A percentile compares a stretch with the other conserved stretches of the same genome.
Conservation (phyloP, 805 yeast genomes). For the Priceomyces castillae region DNA sequence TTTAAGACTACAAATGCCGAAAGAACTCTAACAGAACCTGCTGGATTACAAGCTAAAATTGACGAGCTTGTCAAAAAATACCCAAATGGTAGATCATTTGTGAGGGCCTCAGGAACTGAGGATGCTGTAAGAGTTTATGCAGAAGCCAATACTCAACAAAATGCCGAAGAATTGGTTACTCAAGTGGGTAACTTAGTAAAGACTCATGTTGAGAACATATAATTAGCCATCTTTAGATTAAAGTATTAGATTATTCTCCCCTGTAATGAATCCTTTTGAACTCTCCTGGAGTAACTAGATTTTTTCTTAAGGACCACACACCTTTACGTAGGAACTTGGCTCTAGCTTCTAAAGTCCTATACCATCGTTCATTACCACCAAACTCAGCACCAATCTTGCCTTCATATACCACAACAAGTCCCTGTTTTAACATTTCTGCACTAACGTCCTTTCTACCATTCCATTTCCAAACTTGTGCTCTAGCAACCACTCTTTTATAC, state of each 20-base stretch:
- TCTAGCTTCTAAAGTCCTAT: constrained; percentile 53
- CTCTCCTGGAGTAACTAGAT: constrained; percentile 71
- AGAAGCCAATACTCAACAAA: constrained; percentile 58
- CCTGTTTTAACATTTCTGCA: constrained; percentile 78
- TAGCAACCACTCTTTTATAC: constrained; percentile 83
- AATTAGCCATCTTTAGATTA: no score
- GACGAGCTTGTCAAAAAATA: constrained; percentile 60
- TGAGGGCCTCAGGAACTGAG: constrained; percentile 96
- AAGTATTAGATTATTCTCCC: constrained; percentile 7
- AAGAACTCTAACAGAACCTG: constrained; percentile 72
- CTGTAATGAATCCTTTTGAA: constrained; percentile 51
- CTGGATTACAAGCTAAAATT: constrained; percentile 70
- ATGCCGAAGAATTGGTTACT: constrained; percentile 28
- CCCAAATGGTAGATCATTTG: constrained; percentile 76
- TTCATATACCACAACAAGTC: constrained; percentile 87
- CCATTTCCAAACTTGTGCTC: constrained; percentile 58
- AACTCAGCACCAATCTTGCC: constrained; percentile 79
- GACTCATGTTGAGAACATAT: not conserved
- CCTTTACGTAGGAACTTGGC: constrained; percentile 63
- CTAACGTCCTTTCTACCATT: constrained; percentile 76
- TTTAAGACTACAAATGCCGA: constrained; percentile 92
- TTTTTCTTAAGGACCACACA: constrained; percentile 59
- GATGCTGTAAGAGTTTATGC: constrained; percentile 96
- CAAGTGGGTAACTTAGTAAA: constrained; percentile 28
- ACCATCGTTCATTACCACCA: constrained; percentile 67